A percentile compares a stretch with the other conserved stretches of the same genome.
Evolutionary conservation across 306 rosid genomes (phyloP).

Genomic region (Arachis hypogaea): DNA sequence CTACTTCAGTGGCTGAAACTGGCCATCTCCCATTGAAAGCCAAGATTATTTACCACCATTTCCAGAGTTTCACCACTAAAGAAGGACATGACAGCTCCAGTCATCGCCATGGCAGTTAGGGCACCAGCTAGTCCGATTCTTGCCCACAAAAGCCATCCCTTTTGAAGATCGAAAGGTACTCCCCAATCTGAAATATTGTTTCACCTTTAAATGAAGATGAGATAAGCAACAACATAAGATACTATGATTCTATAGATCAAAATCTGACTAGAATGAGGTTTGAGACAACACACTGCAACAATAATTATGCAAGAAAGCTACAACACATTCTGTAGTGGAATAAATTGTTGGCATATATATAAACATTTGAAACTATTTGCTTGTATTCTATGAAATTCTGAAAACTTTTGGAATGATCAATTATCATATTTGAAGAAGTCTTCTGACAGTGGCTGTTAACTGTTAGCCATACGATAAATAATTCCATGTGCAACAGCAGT

Average conservation of each 20-base stretch:
- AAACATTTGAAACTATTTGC: neutral
- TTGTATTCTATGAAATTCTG: neutral
- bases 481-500: conserved; percentile 67
- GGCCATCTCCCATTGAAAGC: conserved; percentile 6
- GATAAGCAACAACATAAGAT: neutral
- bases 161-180: conserved; percentile 64
- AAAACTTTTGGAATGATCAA: conserved; percentile 11
- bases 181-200: conserved; percentile 56
- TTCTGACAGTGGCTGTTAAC: conserved; percentile 61
- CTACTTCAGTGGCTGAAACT: neutral
- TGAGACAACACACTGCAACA: conserved; percentile 3
- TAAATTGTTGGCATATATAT: neutral
- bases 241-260: neutral
- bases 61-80: conserved; percentile 62
- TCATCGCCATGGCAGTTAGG: conserved; percentile 53
- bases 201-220: conserved; percentile 10
- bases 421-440: conserved; percentile 70
- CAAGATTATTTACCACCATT: conserved; percentile 57
- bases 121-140: conserved; percentile 74
- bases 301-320: neutral
- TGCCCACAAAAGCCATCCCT: conserved; percentile 89
- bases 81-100: conserved; percentile 60
- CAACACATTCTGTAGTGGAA: neutral
- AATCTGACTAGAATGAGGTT: conserved; percentile 7
- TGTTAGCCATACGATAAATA: conserved; percentile 55